Evolutionary conservation across 805 yeast genomes (phyloP), one percentile per base, ranked within the genome.

Genomic region (Ascoidea asiatica): DNA sequence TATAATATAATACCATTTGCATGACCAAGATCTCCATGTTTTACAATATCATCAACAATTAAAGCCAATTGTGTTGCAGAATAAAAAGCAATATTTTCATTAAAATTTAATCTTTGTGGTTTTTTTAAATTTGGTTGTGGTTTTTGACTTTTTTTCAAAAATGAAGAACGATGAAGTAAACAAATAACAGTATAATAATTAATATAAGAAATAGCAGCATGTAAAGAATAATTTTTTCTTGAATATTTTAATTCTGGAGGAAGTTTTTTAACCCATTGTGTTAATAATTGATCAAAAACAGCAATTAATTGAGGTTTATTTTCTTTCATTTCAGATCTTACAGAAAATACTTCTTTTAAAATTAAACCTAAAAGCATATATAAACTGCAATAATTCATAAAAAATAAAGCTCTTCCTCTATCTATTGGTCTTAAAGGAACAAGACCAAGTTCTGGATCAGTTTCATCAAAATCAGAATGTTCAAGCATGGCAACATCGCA

Each of bases 401-500:
- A 86, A 52, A 81, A 75, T 44, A 83, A 75, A 56, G 82, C 87
- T 5, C 81, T 77, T 48, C 82, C 67, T 55, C 79, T 77, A 44
- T 81, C 74, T 53, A 73, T 60, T 52, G 78, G 77, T 40, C 83
- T 77, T 52, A 78, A 79, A 48, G 72, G 76, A 38, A 72, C 66
- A 0, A 75, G 75, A 45, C 77, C 77, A 3, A 66, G 61, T 46
- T 62, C 74, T 0, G 67, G 64, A 41, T 70, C 68, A 50, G 65
- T 73, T 49, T 77, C 77, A 45, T 72, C 64, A 47, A 85, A 76
- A 57, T 85, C 94, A 0, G 72, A 77, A n/a, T 69, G 57, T 0
- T 72, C 67, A 17, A 85, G 55, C 84, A 80, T 79, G n/a, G 79
- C 77, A 19, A 81, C 86, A 54, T 81, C 89, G 54, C 84, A 77